These are phyloP conservation scores for Entomortierella parvispora DNA, from an alignment of 192 early-diverging fungal species.

Conservation along the genomic window DNA sequence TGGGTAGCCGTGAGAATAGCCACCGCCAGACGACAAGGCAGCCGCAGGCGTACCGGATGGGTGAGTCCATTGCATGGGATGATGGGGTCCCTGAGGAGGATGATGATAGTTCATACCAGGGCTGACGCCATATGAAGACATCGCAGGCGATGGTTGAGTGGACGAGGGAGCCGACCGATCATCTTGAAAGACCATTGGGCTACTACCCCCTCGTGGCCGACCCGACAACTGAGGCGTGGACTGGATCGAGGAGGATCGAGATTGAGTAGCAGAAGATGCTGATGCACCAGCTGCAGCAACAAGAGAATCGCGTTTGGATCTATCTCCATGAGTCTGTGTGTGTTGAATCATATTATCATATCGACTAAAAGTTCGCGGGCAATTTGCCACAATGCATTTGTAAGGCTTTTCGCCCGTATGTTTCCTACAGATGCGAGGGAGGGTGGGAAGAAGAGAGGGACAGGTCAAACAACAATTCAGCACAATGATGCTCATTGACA, in stretches of 20 bases:
- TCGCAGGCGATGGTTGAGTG: constrained; percentile 14
- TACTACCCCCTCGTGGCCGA: constrained; percentile 36
- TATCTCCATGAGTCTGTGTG: constrained; percentile 65
- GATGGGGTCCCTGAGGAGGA: constrained; percentile 5
- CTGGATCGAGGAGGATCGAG: constrained; percentile 37
- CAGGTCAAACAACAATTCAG: neutral
- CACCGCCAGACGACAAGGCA: neutral
- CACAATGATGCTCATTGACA: constrained; percentile 1
- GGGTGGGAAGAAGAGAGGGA: neutral
- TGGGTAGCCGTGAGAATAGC: neutral
- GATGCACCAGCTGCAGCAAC: neutral
- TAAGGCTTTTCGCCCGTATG: constrained; percentile 67
- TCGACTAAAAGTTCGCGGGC: constrained; percentile 71
- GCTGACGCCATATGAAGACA: neutral
- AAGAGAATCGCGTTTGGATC: constrained; percentile 44
- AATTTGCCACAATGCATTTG: constrained; percentile 65
- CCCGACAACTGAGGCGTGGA: constrained; percentile 22
- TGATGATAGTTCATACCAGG: constrained; percentile 15
- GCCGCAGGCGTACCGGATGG: constrained; percentile 15
- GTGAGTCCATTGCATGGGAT: constrained; percentile 14
- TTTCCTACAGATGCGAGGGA: constrained; percentile 21
- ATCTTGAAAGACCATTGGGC: constrained; percentile 28
- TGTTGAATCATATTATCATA: constrained; percentile 82
- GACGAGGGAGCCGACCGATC: constrained; percentile 18
- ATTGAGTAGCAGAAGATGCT: neutral